phyloP scores from a whole-genome alignment of 495 filamentous ascomycete genomes.

The Chaetomidium leptoderma region DNA sequence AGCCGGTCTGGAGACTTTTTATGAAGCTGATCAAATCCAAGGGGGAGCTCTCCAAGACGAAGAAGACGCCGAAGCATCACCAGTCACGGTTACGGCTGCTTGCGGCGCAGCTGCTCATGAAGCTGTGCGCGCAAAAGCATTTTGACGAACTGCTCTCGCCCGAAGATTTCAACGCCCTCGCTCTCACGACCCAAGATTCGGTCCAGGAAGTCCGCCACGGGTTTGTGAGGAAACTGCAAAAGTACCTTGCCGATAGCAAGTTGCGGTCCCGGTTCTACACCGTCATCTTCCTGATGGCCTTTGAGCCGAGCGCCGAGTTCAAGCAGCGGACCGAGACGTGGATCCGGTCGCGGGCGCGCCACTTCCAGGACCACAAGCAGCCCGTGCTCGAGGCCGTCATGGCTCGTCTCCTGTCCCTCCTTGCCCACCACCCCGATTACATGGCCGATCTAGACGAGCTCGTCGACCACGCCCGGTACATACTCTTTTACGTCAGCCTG shows the following conservation, averaged over 20 bases:
- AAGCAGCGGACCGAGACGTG: slow-evolving; percentile 75
- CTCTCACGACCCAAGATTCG: slow-evolving; percentile 72
- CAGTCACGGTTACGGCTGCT: slow-evolving; percentile 72
- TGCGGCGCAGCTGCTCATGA: slow-evolving; percentile 77
- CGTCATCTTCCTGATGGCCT: slow-evolving; percentile 82
- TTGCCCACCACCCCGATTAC: slow-evolving; percentile 96
- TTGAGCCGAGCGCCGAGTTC: slow-evolving; percentile 69
- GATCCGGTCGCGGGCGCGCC: slow-evolving; percentile 71
- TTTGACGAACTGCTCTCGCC: slow-evolving; percentile 74
- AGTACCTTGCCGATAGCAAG: slow-evolving; percentile 66
- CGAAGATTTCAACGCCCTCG: slow-evolving; percentile 71
- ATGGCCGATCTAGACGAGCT: slow-evolving; percentile 62
- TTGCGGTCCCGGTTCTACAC: slow-evolving; percentile 78
- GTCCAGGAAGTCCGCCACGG: slow-evolving; percentile 66
- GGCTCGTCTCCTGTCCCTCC: slow-evolving; percentile 74
- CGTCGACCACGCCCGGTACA: slow-evolving; percentile 74
- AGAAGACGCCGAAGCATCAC: slow-evolving; percentile 69
- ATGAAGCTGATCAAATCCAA: slow-evolving; percentile 65
- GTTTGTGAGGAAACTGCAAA: slow-evolving; percentile 81
- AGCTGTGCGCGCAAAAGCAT: slow-evolving; percentile 67
- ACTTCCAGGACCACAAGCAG: slow-evolving; percentile 50
- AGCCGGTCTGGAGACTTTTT: slow-evolving; percentile 70
- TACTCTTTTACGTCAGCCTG: slow-evolving; percentile 80
- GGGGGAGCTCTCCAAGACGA: slow-evolving; percentile 72
- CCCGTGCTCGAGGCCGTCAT: slow-evolving; percentile 80